These are phyloP conservation scores for Pseudogymnoascus sp. DNA, from an alignment of 2,329 filamentous ascomycete genomes.

Conservation along the genomic window DNA sequence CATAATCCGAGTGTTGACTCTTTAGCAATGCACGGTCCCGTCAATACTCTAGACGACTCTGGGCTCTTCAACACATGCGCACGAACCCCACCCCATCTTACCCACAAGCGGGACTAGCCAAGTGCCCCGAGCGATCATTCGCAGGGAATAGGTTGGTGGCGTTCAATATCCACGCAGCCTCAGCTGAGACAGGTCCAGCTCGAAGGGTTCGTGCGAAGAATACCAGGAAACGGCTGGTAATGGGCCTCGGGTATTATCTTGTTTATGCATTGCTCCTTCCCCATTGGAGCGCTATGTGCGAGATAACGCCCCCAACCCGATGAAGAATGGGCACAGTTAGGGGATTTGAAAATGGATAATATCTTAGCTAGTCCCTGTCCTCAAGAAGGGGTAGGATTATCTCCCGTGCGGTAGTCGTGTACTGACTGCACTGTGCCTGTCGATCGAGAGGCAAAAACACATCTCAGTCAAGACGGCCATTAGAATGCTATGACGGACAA, in stretches of 20 bases:
- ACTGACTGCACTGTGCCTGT: background rate
- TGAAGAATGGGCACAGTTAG: background rate
- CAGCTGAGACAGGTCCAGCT: background rate
- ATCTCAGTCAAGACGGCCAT: background rate
- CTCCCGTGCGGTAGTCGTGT: background rate
- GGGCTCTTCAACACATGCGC: background rate
- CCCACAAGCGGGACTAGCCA: background rate
- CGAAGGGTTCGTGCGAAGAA: background rate
- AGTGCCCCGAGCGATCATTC: background rate
- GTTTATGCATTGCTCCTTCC: background rate
- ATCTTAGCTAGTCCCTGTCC: background rate
- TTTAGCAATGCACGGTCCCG: slow-evolving; percentile 1
- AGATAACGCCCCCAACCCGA: background rate
- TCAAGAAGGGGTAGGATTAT: background rate
- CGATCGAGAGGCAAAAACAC: background rate
- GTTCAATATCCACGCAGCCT: background rate
- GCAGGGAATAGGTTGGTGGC: background rate
- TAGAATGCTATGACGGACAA: slow-evolving; percentile 10
- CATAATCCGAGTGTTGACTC: background rate
- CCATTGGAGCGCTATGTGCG: background rate
- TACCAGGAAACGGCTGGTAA: background rate
- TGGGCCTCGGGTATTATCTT: slow-evolving; percentile 1
- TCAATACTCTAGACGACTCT: background rate
- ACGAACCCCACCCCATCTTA: background rate
- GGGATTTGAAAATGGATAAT: background rate